Base-by-base conservation (phyloP, 1,284 basidiomycete genomes). In the Spongiforma sp. region DNA sequence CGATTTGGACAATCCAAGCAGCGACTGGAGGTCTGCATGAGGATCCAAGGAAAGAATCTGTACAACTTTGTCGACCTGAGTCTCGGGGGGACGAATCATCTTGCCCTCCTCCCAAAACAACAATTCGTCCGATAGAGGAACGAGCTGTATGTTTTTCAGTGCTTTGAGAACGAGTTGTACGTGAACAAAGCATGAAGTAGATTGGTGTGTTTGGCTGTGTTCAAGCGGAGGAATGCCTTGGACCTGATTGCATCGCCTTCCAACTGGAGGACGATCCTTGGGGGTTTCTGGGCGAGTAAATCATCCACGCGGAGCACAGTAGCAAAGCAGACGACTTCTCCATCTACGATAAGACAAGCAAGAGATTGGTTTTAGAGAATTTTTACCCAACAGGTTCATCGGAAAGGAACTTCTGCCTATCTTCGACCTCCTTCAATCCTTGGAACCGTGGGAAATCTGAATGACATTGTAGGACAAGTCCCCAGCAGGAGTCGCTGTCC, bases 171-270 rank as follows among this genome's bases (percentile, higher is more conserved):
- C 77, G 0, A 88, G 88, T 67, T 89, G 62, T 83, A 90, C 0
- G 89, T 77, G 67, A 90, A 90, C 5, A 89, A 65, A 0, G 87
- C 86, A 0, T 85, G 85, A 33, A 89, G 70, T 15, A 90, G 75
- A n/a, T 76, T 77, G 55, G 86, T 69, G 17, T 75, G 60, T 19
- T 71, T 67, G 15, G 77, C 75, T 2, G 65, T 69, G 62, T 82
- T 82, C 57, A 90, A 71, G 39, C 69, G 76, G n/a, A 78, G 62
- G 2, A 88, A 75, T 6, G 82, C 70, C 30, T 78, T 79, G 19
- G 67, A 69, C 0, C 77, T 80, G 59, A 76, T 81, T 8, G 72
- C 69, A 57, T 80, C 74, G 1, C 81, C 85, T 3, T 86, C 81
- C 15, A 90, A 71, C 66, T 85, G 84, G 9, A 90, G 77, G 5